Base-by-base conservation (phyloP, 177 flowering plant genomes). In the Vitis hybrid region DNA sequence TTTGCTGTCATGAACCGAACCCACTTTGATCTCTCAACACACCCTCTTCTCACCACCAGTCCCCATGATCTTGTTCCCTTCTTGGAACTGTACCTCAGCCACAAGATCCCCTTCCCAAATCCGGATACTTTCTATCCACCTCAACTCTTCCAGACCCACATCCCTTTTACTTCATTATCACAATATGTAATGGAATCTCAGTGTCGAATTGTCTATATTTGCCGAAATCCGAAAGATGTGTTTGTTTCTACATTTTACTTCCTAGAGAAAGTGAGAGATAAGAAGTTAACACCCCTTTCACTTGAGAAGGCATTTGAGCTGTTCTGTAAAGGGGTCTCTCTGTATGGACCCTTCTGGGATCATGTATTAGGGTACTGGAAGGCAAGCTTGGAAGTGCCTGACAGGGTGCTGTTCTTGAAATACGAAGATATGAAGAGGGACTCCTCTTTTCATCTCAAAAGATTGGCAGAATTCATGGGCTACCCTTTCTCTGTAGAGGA, bases 301-400 rank as follows among this genome's bases (percentile, higher is more conserved):
- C 48, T 73, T 3, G 73, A 71, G 30, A 69, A 74, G 24, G 77
- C 74, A 17, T 63, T 78, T 41, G 75, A 71, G 55, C 24, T 48
- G 60, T 74, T 74, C 21, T 74, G 75, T 51, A 59, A 62, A 4
- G 80, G 80, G 27, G 56, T 67, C 9, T 57, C 63, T 7, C 17
- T 52, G 1, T 74, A 20, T 63, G 77, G 80, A 1, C 75, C 75
- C 7, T 71, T 60, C 1, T 35, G 46, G 46, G 9, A 35, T 35
- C 46, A 35, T 7, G 46, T 35, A 7, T 7, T 35, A 7, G 46
- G 46, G 46, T 35, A 35, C 46, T 35, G 46, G 46, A 35, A 35
- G 46, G 46, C 46, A 35, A 35, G 46, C 46, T 60, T 73, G 75
- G 77, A 74, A 74, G 30, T 75, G 71, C 52, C 50, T 58, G 32